Evolutionary conservation across 2,329 filamentous ascomycete species (phyloP).

Genomic region (Fusarium albidum): DNA sequence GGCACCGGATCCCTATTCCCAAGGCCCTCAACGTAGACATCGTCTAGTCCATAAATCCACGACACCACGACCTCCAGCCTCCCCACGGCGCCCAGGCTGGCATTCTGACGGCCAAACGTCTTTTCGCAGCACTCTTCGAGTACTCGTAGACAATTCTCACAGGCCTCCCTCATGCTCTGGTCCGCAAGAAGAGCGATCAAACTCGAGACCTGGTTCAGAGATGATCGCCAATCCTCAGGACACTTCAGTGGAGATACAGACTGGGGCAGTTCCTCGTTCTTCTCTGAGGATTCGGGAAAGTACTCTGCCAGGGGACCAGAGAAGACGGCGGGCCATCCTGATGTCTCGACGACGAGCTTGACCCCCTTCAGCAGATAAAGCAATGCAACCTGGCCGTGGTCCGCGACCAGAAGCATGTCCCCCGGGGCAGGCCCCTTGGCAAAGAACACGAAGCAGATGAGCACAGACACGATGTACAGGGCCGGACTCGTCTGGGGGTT

Average conservation of each 20-base stretch:
- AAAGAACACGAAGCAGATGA: conserved; percentile 34
- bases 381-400: conserved; percentile 29
- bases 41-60: conserved; percentile 26
- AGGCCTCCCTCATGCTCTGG: neutral
- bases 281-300: neutral
- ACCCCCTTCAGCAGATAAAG: conserved; percentile 28
- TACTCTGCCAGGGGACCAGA: conserved; percentile 18
- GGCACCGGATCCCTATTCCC: conserved; percentile 18
- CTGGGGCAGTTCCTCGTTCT: neutral
- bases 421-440: conserved; percentile 25
- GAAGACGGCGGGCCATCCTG: conserved; percentile 22
- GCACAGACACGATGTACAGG: conserved; percentile 33
- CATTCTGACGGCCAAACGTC: conserved; percentile 22
- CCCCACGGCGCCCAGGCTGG: conserved; percentile 1
- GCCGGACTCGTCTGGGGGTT: conserved; percentile 29
- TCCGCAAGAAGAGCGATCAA: conserved; percentile 12
- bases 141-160: neutral
- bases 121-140: conserved; percentile 17
- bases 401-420: conserved; percentile 26
- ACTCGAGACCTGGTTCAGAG: conserved; percentile 16
- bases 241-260: neutral
- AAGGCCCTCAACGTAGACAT: conserved; percentile 16
- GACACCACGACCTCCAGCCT: conserved; percentile 20
- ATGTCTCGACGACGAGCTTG: conserved; percentile 22
- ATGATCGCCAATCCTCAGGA: conserved; percentile 22